Evolutionary conservation across 495 filamentous ascomycete genomes (phyloP), one percentile per base, ranked within the genome.

Genomic region (Emericellopsis terricola): DNA sequence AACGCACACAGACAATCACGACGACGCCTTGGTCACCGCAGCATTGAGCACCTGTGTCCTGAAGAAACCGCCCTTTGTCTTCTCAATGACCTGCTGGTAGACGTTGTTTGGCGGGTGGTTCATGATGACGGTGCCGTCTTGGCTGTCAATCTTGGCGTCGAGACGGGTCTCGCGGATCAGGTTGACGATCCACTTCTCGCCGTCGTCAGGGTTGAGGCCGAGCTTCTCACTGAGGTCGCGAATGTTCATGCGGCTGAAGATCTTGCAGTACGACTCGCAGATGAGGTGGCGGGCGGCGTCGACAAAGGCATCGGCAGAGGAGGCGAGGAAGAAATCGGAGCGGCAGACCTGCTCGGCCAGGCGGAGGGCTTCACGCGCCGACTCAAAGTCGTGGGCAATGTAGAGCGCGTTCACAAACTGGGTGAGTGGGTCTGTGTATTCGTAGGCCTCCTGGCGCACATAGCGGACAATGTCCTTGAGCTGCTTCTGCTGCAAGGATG

Each of bases 171-270:
- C 89, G 38, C 89, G 75, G 60, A 97, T 97, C 29, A 96, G 70
- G 62, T 97, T 97, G 39, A 97, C 89, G 43, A 97, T 97, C 91
- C 91, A 96, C 66, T 94, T 96, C 73, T 97, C 89, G 43, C 91
- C 89, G 45, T 93, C 89, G 47, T 93, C 84, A 47, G 83, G 72
- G 48, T 73, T 81, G 39, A 97, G 63, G 39, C 89, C 89, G 33
- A 97, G 67, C 41, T 86, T 74, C 39, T 76, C 76, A 40, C 84
- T 92, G 13, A 97, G 69, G 47, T 96, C 91, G 73, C 85, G 85
- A 55, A 97, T 93, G 53, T 94, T 85, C 41, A 97, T 97, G 38
- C 89, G 71, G 41, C 94, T 82, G 59, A 94, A 89, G 50, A 97
- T 97, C 71, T 96, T 96, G 80, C 91, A 96, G 68, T 97, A 96